Base-by-base conservation (phyloP, 345 rosid genomes). In the Garcia nutans region DNA sequence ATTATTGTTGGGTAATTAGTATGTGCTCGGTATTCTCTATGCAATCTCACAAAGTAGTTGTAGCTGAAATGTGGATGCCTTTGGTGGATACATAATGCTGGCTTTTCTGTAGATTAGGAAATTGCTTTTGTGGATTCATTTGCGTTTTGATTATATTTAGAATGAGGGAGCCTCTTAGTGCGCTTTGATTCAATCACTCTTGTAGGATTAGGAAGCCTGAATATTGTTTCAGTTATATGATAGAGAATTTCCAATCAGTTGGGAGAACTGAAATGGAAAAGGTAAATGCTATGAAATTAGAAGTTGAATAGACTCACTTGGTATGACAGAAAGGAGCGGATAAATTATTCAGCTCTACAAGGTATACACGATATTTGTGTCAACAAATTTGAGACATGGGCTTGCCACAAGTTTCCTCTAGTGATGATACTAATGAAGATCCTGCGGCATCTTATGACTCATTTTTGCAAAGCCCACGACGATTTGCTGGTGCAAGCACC, bases 381-480 rank as follows among this genome's bases (percentile, higher is more conserved):
- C 57, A 59, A 76, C 74, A 65, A 76, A 63, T 65, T 77, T 72
- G 77, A 56, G 84, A 68, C 16, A 94, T 94, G 97, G 97, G 98
- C 59, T 76, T 94, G 83, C 98, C 95, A 0, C 97, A 89, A 79
- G 84, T 87, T 80, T 82, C 91, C 84, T 84, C 95, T 33, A 64
- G 70, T 74, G 89, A 82, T 64, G 74, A 70, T 75, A 79, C 76
- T 42, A 79, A 85, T 68, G 97, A 74, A 81, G 81, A 81, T 76
- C 75, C 82, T 70, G 84, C 86, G 70, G 73, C 86, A 56, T 68
- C 89, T 3, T 60, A 77, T 64, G 78, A 76, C 79, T 77, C 85
- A 13, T 84, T 84, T 78, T 79, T 86, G 68, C 91, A 83, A 74
- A 86, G 91, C 77, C 81, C 91, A 0, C 80, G 83, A 26, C 81